Base-by-base conservation (phyloP, 2,329 filamentous ascomycete species). In the Amauroascus niger region DNA sequence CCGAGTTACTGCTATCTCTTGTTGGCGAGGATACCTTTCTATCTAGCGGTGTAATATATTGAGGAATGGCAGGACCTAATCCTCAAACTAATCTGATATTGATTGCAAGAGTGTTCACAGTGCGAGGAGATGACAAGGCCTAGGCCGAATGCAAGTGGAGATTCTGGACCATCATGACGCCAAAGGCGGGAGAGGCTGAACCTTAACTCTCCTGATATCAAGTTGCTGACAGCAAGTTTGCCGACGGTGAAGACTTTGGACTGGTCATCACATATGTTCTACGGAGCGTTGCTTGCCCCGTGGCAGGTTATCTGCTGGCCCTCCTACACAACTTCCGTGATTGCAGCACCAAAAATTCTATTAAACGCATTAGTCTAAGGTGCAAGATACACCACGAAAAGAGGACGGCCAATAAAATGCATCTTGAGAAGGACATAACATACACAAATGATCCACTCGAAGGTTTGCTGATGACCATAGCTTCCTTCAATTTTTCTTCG, bases 381-480 rank as follows among this genome's bases (percentile, higher is more conserved):
- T 16, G 26, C 9, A 26, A 9, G 16, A 16, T 5, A 45, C 6
- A 32, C 11, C n/a, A n/a, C n/a, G n/a, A n/a, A 33, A 37, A 18
- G 16, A 13, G 11, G 41, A 9, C 7, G 7, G 20, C 4, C 32
- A 11, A 2, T 22, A 16, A 28, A 28, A 28, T 28, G 14, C 2
- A 26, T 11, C 16, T 20, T 18, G 26, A 32, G 16, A 18, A n/a
- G 41, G 26, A 16, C 32, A 30, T 14, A 26, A 64, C 67, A 55
- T 70, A 72, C 70, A 72, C 55, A 57, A 72, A 72, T 1, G 70
- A 70, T 14, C 70, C 70, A 55, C 71, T 72, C 5, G 70, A 72
- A 0, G 93, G 93, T 69, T 87, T 84, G 65, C 87, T 95, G 46
- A 95, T 88, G 26, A 97, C 87, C 56, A 97, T 85, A 0, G 90